Conservation (phyloP, 169 alveolate species). For the Plasmodium cynomolgi region DNA sequence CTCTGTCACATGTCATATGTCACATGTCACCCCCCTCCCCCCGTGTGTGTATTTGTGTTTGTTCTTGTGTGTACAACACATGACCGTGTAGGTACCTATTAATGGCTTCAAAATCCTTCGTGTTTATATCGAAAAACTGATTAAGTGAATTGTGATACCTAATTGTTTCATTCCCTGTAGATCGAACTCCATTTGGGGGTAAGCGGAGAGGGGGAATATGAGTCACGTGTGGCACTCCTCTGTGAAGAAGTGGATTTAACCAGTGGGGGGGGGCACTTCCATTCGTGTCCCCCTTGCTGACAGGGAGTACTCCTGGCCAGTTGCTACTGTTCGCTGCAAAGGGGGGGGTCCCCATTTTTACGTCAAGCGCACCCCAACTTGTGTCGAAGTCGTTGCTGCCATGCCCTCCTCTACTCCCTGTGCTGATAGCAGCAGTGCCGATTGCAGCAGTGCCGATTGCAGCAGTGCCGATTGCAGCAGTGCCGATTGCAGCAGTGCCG, state of each 20-base stretch:
- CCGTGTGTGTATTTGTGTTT: not conserved
- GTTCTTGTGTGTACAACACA: constrained; percentile 15
- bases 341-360: not conserved
- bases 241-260: not conserved
- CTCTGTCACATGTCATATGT: too few relatives aligned
- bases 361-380: not conserved
- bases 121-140: constrained; percentile 58
- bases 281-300: not conserved
- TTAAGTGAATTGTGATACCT: constrained; percentile 37
- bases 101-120: constrained; percentile 17
- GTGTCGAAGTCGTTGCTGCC: not conserved
- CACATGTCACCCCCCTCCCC: not conserved
- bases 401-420: too few relatives aligned
- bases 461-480: too few relatives aligned
- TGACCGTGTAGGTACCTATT: constrained; percentile 19
- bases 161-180: not conserved
- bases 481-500: too few relatives aligned
- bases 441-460: not conserved
- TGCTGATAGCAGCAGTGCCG: not conserved
- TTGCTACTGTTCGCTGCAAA: not conserved
- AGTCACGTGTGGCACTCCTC: not conserved
- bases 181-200: not conserved
- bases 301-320: not conserved
- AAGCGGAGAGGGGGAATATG: not conserved
- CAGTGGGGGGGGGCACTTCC: not conserved